These are phyloP conservation scores for Trichomonascaceae sp. DNA, from an alignment of 1,139 yeast genomes.

Conservation along the genomic window DNA sequence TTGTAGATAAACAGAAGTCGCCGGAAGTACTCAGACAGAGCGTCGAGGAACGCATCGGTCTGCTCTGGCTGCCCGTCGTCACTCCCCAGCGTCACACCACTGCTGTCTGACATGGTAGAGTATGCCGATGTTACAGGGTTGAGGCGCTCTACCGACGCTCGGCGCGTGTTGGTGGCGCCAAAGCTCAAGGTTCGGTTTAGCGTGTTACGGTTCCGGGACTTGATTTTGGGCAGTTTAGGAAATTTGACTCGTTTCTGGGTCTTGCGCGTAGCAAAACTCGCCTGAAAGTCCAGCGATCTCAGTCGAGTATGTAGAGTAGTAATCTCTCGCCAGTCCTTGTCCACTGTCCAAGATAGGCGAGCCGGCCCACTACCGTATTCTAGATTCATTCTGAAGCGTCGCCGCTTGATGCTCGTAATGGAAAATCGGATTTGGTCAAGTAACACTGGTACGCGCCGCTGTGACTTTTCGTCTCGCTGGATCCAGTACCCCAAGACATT, in stretches of 20 bases:
- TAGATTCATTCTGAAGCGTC: slow-evolving; percentile 35
- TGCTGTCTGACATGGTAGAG: no score
- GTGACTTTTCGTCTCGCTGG: slow-evolving; percentile 63
- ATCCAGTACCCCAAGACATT: slow-evolving; percentile 64
- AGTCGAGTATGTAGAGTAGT: slow-evolving; percentile 53
- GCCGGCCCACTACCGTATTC: slow-evolving; percentile 86
- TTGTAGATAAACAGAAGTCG: slow-evolving; percentile 46
- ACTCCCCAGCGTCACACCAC: no score
- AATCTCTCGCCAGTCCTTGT: slow-evolving; percentile 61
- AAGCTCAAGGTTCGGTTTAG: no score
- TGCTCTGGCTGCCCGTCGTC: no score
- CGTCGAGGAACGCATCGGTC: slow-evolving; percentile 4
- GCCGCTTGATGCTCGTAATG: slow-evolving; percentile 32
- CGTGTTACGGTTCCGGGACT: no score
- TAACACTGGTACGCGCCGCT: slow-evolving; percentile 69
- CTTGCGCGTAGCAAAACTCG: slow-evolving; percentile 7
- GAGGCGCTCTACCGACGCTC: no score
- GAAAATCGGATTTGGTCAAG: slow-evolving; percentile 58
- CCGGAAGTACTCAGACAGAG: slow-evolving; percentile 38
- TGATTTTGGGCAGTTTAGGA: slow-evolving; percentile 4
- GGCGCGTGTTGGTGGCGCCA: no score
- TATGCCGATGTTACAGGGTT: no score
- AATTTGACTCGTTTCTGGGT: slow-evolving; percentile 3
- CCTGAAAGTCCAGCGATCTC: slow-evolving; percentile 38
- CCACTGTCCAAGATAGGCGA: slow-evolving; percentile 68